These are phyloP conservation scores for Stachybotrys chartarum DNA, from an alignment of 2,329 filamentous ascomycete genomes.

Conservation along the genomic window DNA sequence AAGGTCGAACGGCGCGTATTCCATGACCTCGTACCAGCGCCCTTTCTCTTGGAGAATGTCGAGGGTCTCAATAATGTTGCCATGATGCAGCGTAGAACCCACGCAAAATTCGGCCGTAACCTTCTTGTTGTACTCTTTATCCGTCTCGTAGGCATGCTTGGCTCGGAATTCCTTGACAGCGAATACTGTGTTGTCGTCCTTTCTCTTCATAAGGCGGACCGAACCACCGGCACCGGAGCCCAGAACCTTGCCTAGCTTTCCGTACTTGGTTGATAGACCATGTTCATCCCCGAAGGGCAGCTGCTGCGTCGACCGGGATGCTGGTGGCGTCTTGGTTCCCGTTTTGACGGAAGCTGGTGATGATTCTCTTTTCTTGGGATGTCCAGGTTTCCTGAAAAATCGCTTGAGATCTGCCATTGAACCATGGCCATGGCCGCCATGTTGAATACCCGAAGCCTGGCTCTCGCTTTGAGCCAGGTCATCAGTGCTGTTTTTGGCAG, in stretches of 20 bases:
- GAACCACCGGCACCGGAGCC: conserved; percentile 93
- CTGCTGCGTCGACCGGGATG: conserved; percentile 45
- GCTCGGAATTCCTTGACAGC: conserved; percentile 96
- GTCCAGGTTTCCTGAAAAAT: conserved; percentile 81
- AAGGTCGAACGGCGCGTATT: conserved; percentile 91
- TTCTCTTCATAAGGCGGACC: conserved; percentile 88
- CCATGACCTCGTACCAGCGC: conserved; percentile 98
- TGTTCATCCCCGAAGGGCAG: conserved; percentile 94
- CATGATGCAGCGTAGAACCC: conserved; percentile 91
- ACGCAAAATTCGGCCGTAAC: conserved; percentile 98
- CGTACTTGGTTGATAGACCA: conserved; percentile 83
- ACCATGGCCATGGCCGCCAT: conserved; percentile 54
- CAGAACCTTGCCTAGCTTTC: conserved; percentile 88
- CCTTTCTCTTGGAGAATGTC: conserved; percentile 93
- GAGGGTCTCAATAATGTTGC: conserved; percentile 96
- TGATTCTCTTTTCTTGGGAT: conserved; percentile 61
- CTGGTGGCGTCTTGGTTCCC: conserved; percentile 39
- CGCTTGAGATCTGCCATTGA: conserved; percentile 94
- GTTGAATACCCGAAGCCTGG: conserved; percentile 12
- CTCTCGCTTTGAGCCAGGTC: conserved; percentile 20
- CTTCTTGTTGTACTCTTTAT: conserved; percentile 96
- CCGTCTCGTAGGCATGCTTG: conserved; percentile 84
- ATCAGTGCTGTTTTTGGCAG: conserved; percentile 28
- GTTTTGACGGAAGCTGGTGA: conserved; percentile 52
- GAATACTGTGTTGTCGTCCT: conserved; percentile 86